phyloP scores from a whole-genome alignment of 768 basidiomycete genomes.

The Naganishia vishniacii region DNA sequence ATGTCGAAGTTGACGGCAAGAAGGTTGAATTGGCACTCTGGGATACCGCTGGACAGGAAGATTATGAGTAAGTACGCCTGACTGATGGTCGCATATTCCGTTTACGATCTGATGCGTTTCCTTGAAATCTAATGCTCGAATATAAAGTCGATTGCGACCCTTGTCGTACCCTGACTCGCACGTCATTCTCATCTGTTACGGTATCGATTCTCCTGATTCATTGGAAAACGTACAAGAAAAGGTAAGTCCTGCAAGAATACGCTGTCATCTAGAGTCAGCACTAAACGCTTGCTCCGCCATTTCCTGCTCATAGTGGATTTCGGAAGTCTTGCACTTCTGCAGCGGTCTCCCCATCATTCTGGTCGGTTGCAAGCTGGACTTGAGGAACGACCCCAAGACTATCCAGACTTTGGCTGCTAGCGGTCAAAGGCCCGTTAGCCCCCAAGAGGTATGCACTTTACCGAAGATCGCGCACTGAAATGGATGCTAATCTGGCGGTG shows the following conservation, averaged over 20 bases:
- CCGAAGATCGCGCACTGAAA: too few relatives aligned
- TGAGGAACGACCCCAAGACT: conserved; percentile 40
- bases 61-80: conserved; percentile 53
- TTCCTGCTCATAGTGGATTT: conserved; percentile 43
- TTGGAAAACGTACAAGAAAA: conserved; percentile 49
- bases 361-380: conserved; percentile 48
- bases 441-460: conserved; percentile 55
- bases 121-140: not conserved
- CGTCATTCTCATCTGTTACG: conserved; percentile 49
- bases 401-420: conserved; percentile 64
- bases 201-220: conserved; percentile 48
- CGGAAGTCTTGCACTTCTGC: conserved; percentile 50
- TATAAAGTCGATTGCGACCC: conserved; percentile 39
- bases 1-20: conserved; percentile 46
- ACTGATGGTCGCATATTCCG: not conserved
- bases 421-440: conserved; percentile 62
- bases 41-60: conserved; percentile 99
- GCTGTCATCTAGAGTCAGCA: too few relatives aligned
- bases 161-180: conserved; percentile 50
- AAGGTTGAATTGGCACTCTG: conserved; percentile 57
- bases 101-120: not conserved
- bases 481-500: too few relatives aligned
- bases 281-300: not conserved
- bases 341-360: conserved; percentile 46
- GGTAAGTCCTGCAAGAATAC: conserved; percentile 33